These are phyloP conservation scores for Cyathus striatus DNA, from an alignment of 768 basidiomycete genomes.

Conservation along the genomic window DNA sequence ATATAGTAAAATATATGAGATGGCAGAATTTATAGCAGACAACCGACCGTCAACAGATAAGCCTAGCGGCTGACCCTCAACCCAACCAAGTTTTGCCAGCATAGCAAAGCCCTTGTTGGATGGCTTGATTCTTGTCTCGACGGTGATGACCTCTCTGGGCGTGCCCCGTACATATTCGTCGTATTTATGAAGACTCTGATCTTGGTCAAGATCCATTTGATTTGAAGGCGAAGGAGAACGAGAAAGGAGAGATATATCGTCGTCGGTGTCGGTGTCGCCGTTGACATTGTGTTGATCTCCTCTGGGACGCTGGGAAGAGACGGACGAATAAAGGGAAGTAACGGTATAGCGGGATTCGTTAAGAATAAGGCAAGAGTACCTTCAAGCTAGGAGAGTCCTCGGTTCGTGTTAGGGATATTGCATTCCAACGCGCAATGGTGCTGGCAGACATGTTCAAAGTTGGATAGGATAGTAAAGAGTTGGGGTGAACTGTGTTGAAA, in stretches of 20 bases:
- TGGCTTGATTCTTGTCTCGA: slow-evolving; percentile 75
- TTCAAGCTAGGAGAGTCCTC: slow-evolving; percentile 34
- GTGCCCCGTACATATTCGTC: slow-evolving; percentile 55
- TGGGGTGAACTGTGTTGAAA: too few relatives aligned
- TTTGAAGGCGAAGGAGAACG: slow-evolving; percentile 70
- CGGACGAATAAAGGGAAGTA: slow-evolving; percentile 52
- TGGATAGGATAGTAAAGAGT: too few relatives aligned
- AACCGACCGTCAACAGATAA: slow-evolving; percentile 66
- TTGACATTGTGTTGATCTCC: slow-evolving; percentile 40
- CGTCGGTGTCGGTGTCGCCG: slow-evolving; percentile 68
- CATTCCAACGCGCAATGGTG: slow-evolving; percentile 69
- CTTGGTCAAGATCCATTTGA: slow-evolving; percentile 46
- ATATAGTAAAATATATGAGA: neutral
- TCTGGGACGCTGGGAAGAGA: slow-evolving; percentile 59
- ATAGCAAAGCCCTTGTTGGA: slow-evolving; percentile 79
- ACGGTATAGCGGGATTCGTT: slow-evolving; percentile 28
- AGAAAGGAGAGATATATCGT: slow-evolving; percentile 69
- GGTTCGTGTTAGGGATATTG: slow-evolving; percentile 44
- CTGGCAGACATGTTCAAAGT: slow-evolving; percentile 70
- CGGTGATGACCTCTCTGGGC: slow-evolving; percentile 65
- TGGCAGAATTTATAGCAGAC: neutral
- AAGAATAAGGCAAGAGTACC: slow-evolving; percentile 62
- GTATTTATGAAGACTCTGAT: slow-evolving; percentile 48
- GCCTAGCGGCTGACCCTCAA: slow-evolving; percentile 74
- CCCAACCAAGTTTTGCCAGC: slow-evolving; percentile 80